Percentiles rank a stretch among this genome's conserved stretches.
These are phyloP conservation scores for Mangifera indica DNA, from an alignment of 345 rosid species.

Conservation along the genomic window DNA sequence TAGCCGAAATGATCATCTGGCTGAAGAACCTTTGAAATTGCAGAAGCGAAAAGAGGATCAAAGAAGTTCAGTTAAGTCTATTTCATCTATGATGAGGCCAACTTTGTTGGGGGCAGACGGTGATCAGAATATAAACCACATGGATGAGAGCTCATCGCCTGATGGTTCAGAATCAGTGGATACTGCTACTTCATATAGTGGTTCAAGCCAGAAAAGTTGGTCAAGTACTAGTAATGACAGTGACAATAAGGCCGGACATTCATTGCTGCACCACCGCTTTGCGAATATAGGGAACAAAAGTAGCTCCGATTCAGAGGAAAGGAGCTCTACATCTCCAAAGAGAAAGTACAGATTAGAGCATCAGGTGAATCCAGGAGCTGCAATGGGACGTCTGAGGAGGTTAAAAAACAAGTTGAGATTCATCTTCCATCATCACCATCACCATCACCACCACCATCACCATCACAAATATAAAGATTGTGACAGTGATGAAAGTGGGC, in stretches of 20 bases:
- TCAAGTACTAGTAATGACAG: not conserved
- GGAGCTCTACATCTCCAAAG: not conserved
- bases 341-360: slow-evolving; percentile 4
- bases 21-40: no score
- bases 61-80: slow-evolving; percentile 13
- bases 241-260: not conserved
- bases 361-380: slow-evolving; percentile 19
- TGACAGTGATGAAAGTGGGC: not conserved
- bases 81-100: slow-evolving; percentile 14
- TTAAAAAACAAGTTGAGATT: slow-evolving; percentile 58
- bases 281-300: not conserved
- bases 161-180: slow-evolving; percentile 11
- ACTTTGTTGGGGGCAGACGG: slow-evolving; percentile 9
- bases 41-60: no score
- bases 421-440: slow-evolving; percentile 66
- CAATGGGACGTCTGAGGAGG: slow-evolving; percentile 45
- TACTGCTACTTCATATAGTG: slow-evolving; percentile 4
- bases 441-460: slow-evolving; percentile 57
- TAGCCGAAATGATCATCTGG: no score
- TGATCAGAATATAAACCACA: no score
- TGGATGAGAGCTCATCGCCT: no score
- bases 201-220: not conserved
- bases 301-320: not conserved
- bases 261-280: not conserved
- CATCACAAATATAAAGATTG: slow-evolving; percentile 26